Percentiles rank a stretch among this genome's conserved stretches.
These are phyloP conservation scores for Mesembryanthemum crystallinum DNA, from an alignment of 148 eudicot species.

Conservation along the genomic window DNA sequence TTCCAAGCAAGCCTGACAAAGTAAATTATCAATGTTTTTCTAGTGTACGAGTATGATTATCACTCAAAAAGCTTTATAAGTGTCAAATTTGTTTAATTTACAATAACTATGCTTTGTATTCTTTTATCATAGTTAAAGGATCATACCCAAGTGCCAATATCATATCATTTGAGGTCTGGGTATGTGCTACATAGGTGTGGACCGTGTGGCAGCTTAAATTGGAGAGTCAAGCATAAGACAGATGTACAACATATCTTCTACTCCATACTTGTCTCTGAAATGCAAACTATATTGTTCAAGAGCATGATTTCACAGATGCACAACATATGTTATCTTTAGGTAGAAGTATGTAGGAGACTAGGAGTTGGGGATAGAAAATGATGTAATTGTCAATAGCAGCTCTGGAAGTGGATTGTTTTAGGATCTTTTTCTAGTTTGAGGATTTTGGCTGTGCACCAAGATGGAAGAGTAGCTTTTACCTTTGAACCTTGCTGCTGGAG, in stretches of 20 bases:
- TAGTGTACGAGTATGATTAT: too few species aligned
- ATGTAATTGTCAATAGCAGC: not conserved
- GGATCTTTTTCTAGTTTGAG: not conserved
- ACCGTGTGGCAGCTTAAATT: not conserved
- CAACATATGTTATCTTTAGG: not conserved
- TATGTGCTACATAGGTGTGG: too few species aligned
- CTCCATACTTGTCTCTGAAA: not conserved
- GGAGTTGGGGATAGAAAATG: not conserved
- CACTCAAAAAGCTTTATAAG: too few species aligned
- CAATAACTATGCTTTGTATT: too few species aligned
- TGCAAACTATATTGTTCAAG: not conserved
- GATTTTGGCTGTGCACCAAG: not conserved
- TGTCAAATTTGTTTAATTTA: too few species aligned
- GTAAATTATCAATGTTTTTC: too few species aligned
- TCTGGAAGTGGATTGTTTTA: not conserved
- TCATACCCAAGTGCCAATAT: too few species aligned
- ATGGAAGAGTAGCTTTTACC: too few species aligned
- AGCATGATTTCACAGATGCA: too few species aligned
- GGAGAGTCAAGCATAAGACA: not conserved
- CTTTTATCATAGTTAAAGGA: too few species aligned
- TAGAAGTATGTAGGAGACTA: not conserved
- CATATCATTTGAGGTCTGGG: too few species aligned
- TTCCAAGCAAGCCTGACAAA: too few species aligned
- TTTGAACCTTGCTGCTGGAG: not conserved
- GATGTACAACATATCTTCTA: not conserved